Conservation (phyloP, 176 grass and related monocot species). For the Otatea glauca region DNA sequence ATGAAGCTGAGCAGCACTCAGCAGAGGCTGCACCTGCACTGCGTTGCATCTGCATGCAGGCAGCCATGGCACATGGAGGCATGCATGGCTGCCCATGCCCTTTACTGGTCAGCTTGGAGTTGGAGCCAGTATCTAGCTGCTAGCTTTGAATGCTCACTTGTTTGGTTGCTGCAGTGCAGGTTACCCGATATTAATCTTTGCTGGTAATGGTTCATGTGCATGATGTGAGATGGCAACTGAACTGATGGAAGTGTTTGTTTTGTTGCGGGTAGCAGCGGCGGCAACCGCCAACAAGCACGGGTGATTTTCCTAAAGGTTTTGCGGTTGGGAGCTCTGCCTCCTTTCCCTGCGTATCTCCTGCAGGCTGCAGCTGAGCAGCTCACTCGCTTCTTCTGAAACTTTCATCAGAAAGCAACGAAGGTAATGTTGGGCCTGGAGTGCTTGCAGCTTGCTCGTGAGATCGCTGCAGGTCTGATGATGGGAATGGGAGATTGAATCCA, state of each 20-base stretch:
- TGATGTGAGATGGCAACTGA: conserved; percentile 31
- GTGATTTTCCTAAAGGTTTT: neutral
- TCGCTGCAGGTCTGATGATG: neutral
- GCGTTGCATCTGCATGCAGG: neutral
- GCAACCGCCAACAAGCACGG: conserved; percentile 33
- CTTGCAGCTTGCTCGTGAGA: neutral
- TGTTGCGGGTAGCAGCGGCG: neutral
- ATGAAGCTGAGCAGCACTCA: neutral
- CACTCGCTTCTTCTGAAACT: conserved; percentile 28
- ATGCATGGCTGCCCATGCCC: conserved; percentile 40
- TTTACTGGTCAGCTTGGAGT: neutral
- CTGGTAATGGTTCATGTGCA: conserved; percentile 50
- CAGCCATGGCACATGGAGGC: conserved; percentile 34
- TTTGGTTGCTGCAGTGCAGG: conserved; percentile 32
- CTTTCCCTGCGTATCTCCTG: neutral
- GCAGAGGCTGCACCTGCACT: neutral
- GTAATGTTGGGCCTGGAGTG: neutral
- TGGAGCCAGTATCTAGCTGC: neutral
- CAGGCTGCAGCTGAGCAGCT: conserved; percentile 11
- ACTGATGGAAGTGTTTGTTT: neutral
- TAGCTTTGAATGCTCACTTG: conserved; percentile 37
- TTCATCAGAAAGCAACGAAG: neutral
- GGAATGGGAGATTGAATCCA: neutral
- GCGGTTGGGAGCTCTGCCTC: neutral
- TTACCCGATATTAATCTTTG: conserved; percentile 19